A percentile compares a stretch with the other conserved stretches of the same genome.
These are phyloP conservation scores for Bocquillonia castaneifolia DNA, from an alignment of 441 rosid genomes.

Conservation along the genomic window DNA sequence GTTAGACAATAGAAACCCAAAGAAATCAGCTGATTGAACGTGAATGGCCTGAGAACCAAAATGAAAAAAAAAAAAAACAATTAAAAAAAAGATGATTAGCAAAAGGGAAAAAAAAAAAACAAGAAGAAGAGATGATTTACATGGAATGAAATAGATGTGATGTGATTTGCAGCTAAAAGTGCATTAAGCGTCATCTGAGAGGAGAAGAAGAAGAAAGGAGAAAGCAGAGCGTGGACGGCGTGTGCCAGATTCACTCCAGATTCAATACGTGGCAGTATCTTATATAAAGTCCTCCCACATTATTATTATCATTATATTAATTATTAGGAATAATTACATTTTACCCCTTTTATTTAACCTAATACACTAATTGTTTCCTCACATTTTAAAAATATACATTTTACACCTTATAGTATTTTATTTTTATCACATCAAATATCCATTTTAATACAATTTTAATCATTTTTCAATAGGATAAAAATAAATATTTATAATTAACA, in stretches of 20 bases:
- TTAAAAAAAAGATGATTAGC: not conserved
- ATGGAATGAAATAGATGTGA: conserved; percentile 10
- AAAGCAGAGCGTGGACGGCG: conserved; percentile 36
- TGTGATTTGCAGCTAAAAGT: conserved; percentile 24
- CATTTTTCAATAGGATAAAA: no score
- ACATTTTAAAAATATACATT: no score
- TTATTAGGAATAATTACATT: no score
- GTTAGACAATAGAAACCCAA: conserved; percentile 23
- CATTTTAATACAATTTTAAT: no score
- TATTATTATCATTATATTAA: not conserved
- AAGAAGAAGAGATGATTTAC: conserved; percentile 21
- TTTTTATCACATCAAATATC: no score
- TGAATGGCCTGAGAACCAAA: conserved; percentile 16
- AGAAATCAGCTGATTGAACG: conserved; percentile 29
- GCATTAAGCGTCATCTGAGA: conserved; percentile 22
- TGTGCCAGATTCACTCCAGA: conserved; percentile 30
- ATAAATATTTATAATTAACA: no score
- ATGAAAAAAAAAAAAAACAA: not conserved
- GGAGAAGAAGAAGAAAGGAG: not conserved
- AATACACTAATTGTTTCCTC: no score
- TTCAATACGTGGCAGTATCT: conserved; percentile 15
- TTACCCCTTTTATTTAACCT: no score
- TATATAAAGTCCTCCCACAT: no score
- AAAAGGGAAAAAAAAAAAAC: not conserved
- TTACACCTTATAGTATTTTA: no score